Evolutionary conservation across 768 basidiomycete species (phyloP), one percentile per base, ranked within the genome.

Genomic region (Mycena belliarum): DNA sequence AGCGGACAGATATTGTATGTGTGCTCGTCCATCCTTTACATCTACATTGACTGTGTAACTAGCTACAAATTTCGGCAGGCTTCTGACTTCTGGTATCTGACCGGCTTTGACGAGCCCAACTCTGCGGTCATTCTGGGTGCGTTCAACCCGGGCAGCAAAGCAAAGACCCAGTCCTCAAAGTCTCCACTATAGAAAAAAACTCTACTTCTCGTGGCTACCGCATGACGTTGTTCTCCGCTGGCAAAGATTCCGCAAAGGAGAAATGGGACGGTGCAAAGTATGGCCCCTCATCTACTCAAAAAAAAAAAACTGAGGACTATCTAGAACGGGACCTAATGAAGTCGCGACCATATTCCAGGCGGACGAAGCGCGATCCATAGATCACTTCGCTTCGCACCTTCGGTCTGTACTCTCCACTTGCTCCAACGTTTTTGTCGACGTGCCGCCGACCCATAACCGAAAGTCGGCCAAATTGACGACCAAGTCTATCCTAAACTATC

Each of bases 61-160:
- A 98, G 95, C 72, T 97, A 98, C 80, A 95, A 95, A 70, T 97
- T 92, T 69, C 85, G 96, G 23, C 96, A 96, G 73, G 85, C 85
- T 0, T 93, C 91, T 35, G 88, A 96, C 72, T 92, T 95, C 70
- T 93, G 89, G 89, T 98, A 99, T 71, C 78, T 99, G 15, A 97
- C 97, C 0, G 97, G 97, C 12, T 97, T 97, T 66, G 85, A 93
- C 55, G 96, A 98, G 69, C 92, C 95, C 1, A 89, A 96, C 54
- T 84, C 96, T 18, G 95, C 92, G 0, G 76, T 98, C 41, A 79
- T 98, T 37, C 79, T 99, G 44, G 86, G 93, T 91, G 48, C 35
- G 78, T 57, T 29, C 4, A 23, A 21, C 49, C 28, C 14, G 33
- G 7, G 16, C 12, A 35, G 9, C 16, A 35, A 4, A 15, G 33